phyloP scores from a whole-genome alignment of 2,329 filamentous ascomycete genomes.

The Phialocephala subalpina region DNA sequence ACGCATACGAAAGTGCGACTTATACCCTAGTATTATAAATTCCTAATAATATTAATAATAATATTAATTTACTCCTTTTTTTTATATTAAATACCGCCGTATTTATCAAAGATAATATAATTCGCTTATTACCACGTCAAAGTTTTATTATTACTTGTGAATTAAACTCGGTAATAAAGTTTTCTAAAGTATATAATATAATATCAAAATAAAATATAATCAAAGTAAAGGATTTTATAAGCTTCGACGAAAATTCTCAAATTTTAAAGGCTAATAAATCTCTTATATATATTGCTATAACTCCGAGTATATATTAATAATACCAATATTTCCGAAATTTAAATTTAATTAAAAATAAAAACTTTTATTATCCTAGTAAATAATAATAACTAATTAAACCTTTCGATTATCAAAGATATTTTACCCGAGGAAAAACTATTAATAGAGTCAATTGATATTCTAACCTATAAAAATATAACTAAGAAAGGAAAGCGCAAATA shows the following conservation, averaged over 20 bases:
- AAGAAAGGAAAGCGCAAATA: constrained; percentile 20
- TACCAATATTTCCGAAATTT: constrained; percentile 23
- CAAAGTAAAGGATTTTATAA: constrained; percentile 19
- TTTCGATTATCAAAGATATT: constrained; percentile 19
- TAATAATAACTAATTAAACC: constrained; percentile 13
- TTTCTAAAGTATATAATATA: constrained; percentile 20
- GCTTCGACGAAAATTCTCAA: constrained; percentile 21
- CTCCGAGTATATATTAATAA: constrained; percentile 28
- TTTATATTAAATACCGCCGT: constrained; percentile 19
- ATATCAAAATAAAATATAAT: constrained; percentile 16
- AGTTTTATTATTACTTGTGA: constrained; percentile 20
- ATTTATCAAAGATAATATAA: constrained; percentile 16
- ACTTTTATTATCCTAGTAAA: constrained; percentile 16
- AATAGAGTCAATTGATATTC: constrained; percentile 17
- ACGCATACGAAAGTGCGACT: constrained; percentile 24
- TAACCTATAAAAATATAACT: constrained; percentile 18
- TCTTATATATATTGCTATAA: constrained; percentile 23
- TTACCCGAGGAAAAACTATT: constrained; percentile 14
- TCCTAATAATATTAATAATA: constrained; percentile 21
- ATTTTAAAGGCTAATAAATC: constrained; percentile 24
- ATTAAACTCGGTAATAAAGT: constrained; percentile 20
- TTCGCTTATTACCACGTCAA: constrained; percentile 17
- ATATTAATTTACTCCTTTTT: constrained; percentile 24
- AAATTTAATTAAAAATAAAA: constrained; percentile 18
- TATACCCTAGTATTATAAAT: constrained; percentile 23